These are phyloP conservation scores for Hansenula lynferdii DNA, from an alignment of 1,139 yeast species.

Conservation along the genomic window DNA sequence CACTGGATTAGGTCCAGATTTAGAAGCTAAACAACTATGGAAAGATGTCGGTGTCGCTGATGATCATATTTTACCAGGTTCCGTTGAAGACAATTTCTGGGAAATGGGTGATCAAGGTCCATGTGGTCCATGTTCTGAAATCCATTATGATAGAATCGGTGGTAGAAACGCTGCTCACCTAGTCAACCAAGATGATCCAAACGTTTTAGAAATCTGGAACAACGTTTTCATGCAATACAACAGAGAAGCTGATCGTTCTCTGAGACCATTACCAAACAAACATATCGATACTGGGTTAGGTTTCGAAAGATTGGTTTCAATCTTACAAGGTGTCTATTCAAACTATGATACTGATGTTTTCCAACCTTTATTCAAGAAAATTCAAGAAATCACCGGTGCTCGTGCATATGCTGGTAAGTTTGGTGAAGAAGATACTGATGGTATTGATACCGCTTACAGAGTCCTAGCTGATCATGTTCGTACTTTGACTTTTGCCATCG, in stretches of 20 bases:
- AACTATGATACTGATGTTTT: constrained; percentile 98
- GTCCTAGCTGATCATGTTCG: constrained; percentile 98
- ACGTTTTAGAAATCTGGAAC: constrained; percentile 97
- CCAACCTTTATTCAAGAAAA: constrained; percentile 76
- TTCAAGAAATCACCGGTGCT: constrained; percentile 89
- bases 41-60: constrained; percentile 80
- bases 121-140: constrained; percentile 98
- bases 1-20: constrained; percentile 86
- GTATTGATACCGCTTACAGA: constrained; percentile 96
- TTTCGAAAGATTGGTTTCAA: constrained; percentile 92
- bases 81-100: constrained; percentile 93
- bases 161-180: constrained; percentile 90
- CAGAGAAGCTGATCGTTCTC: constrained; percentile 84
- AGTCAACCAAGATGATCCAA: constrained; percentile 96
- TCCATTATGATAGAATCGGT: constrained; percentile 96
- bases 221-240: constrained; percentile 94
- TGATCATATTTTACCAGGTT: constrained; percentile 90
- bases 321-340: constrained; percentile 83
- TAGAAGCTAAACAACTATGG: constrained; percentile 92
- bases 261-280: constrained; percentile 82
- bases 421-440: constrained; percentile 88
- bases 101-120: constrained; percentile 99
- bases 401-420: constrained; percentile 90
- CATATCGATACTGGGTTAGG: constrained; percentile 99
- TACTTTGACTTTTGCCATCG: constrained; percentile 90